Conservation (phyloP, 371 early-diverging fungal genomes). For the Apophysomyces trapeziformis region DNA sequence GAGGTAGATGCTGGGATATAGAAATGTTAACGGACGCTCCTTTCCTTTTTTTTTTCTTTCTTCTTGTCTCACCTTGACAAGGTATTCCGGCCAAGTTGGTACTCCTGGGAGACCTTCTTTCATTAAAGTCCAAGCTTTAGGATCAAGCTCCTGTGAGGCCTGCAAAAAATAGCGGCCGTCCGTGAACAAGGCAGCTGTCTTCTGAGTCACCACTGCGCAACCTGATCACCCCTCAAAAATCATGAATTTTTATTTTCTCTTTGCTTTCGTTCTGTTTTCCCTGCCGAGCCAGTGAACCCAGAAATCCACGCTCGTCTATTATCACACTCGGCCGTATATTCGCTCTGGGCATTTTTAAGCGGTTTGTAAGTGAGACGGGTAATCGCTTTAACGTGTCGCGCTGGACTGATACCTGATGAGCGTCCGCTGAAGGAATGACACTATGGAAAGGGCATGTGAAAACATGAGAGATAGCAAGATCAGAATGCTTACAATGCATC, state of each 20-base stretch:
- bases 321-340: constrained; percentile 94
- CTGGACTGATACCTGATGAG: constrained; percentile 9
- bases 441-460: constrained; percentile 1
- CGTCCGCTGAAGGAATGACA: constrained; percentile 5
- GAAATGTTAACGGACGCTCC: not conserved
- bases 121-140: constrained; percentile 87
- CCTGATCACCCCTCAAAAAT: constrained; percentile 35
- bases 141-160: constrained; percentile 91
- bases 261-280: constrained; percentile 34
- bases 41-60: not conserved
- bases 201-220: constrained; percentile 75
- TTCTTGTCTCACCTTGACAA: constrained; percentile 56
- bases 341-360: constrained; percentile 64
- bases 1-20: constrained; percentile 55
- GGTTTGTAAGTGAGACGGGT: too few relatives aligned
- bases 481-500: constrained; percentile 5
- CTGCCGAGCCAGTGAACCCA: constrained; percentile 98
- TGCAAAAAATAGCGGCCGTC: constrained; percentile 99
- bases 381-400: not conserved
- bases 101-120: constrained; percentile 89
- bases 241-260: not conserved
- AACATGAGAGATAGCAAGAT: not conserved
- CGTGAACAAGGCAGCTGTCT: constrained; percentile 88
- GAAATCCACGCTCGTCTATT: constrained; percentile 90
- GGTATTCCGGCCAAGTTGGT: constrained; percentile 89